Percentiles rank a stretch among this genome's conserved stretches.
Conservation (phyloP, 495 filamentous ascomycete species). For the Sabuloglossum arenarium region DNA sequence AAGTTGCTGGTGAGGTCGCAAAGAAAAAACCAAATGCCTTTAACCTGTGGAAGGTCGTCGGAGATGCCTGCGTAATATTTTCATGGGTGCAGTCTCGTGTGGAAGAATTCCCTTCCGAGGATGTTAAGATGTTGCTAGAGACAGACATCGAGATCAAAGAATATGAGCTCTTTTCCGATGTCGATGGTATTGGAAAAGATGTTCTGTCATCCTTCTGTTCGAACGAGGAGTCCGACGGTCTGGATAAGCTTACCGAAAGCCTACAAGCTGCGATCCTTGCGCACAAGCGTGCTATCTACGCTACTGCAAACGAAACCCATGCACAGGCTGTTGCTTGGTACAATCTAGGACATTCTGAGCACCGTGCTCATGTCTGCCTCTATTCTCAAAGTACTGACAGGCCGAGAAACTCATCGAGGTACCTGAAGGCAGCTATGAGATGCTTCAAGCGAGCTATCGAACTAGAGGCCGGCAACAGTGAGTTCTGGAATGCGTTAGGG, state of each 20-base stretch:
- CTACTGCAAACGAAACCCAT: constrained; percentile 52
- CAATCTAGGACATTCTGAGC: constrained; percentile 88
- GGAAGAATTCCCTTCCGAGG: constrained; percentile 31
- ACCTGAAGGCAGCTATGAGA: constrained; percentile 61
- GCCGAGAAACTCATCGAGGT: constrained; percentile 30
- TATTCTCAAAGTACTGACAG: constrained; percentile 19
- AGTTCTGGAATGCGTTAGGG: constrained; percentile 95
- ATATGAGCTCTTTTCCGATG: constrained; percentile 41
- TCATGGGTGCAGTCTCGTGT: constrained; percentile 48
- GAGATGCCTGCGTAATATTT: constrained; percentile 74
- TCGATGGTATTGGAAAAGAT: constrained; percentile 44
- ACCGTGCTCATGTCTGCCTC: constrained; percentile 50
- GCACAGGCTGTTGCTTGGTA: constrained; percentile 94
- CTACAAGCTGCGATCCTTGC: constrained; percentile 57
- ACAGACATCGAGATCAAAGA: constrained; percentile 23
- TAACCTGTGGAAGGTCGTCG: constrained; percentile 86
- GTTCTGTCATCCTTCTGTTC: constrained; percentile 15
- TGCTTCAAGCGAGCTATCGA: constrained; percentile 97
- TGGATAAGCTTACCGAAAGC: constrained; percentile 15
- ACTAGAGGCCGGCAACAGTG: constrained; percentile 79
- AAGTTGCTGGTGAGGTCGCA: constrained; percentile 29
- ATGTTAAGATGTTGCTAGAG: constrained; percentile 33
- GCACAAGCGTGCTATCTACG: constrained; percentile 65
- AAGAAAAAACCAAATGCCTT: constrained; percentile 43
- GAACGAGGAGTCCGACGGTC: constrained; percentile 20